Conservation (phyloP, 78 protist genomes). For the slime mould (Dictyostelium discoideum) region dicty_2.7 NC_007091.3:1505001-1505500, state of each 20-base stretch:
- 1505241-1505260: too few species aligned
- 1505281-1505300: neutral
- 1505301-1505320: too few species aligned
- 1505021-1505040: constrained; percentile 8
- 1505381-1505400: too few species aligned
- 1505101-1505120: constrained; percentile 9
- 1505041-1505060: constrained; percentile 1
- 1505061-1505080: constrained; percentile 23
- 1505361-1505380: too few species aligned
- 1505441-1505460: too few species aligned
- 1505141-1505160: constrained; percentile 22
- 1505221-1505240: too few species aligned
- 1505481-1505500: too few species aligned
- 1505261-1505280: neutral
- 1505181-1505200: neutral
- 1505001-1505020: neutral
- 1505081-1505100: constrained; percentile 46
- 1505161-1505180: neutral
- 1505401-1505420: too few species aligned
- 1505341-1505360: too few species aligned
- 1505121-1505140: constrained; percentile 10
- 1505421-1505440: too few species aligned
- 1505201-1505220: neutral
- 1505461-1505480: neutral
- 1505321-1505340: too few species aligned